These are phyloP conservation scores for Exophiala alcalophila DNA, from an alignment of 2,329 filamentous ascomycete species.

Conservation along the genomic window DNA sequence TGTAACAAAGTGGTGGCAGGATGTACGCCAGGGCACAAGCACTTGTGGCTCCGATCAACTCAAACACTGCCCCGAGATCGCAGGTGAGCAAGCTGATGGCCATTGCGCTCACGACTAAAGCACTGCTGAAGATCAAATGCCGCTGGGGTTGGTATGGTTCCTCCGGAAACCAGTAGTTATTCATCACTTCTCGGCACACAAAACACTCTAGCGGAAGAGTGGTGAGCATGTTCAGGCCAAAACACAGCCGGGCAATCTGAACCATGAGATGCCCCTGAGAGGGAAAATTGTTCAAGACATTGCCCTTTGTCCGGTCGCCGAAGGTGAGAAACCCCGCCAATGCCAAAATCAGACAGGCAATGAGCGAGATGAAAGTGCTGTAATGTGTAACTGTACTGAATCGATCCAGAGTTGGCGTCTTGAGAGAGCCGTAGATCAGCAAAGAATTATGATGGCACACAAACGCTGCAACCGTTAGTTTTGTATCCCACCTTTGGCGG, in stretches of 20 bases:
- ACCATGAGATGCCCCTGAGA: conserved; percentile 79
- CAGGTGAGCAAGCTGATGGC: conserved; percentile 78
- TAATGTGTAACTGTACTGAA: conserved; percentile 92
- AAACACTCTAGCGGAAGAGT: conserved; percentile 95
- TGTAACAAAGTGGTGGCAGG: conserved; percentile 88
- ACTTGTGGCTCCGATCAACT: conserved; percentile 91
- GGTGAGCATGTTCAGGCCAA: conserved; percentile 98
- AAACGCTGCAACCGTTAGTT: conserved; percentile 49
- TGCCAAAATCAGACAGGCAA: conserved; percentile 88
- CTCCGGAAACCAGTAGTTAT: conserved; percentile 72
- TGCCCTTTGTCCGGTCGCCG: conserved; percentile 85
- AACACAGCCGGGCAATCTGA: conserved; percentile 90
- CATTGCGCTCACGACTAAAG: conserved; percentile 77
- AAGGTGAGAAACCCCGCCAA: conserved; percentile 89
- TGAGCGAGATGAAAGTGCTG: conserved; percentile 82
- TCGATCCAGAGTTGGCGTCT: conserved; percentile 90
- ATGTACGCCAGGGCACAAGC: conserved; percentile 95
- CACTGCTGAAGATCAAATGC: conserved; percentile 82
- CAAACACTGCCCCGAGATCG: conserved; percentile 90
- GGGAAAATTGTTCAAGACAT: conserved; percentile 97
- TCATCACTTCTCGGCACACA: conserved; percentile 95
- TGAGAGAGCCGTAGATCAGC: conserved; percentile 92
- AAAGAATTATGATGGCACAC: conserved; percentile 92
- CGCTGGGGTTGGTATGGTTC: conserved; percentile 78
- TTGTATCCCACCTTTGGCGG: conserved; percentile 1